phyloP scores from a whole-genome alignment of 2,329 filamentous ascomycete species.

The Colletotrichum sp. region DNA sequence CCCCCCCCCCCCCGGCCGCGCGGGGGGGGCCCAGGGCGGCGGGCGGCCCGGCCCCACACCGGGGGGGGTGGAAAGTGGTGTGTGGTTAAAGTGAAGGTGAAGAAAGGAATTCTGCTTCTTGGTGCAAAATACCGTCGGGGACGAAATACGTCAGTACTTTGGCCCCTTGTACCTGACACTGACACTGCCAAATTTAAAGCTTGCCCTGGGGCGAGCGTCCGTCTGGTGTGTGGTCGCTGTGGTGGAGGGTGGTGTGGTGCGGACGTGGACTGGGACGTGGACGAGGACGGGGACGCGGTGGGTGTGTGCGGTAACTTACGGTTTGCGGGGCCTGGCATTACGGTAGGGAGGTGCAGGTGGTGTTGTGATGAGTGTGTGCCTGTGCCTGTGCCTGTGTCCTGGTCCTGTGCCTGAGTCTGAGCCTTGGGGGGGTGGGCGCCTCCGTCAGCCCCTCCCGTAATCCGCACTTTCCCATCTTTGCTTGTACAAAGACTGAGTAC shows the following conservation, averaged over 20 bases:
- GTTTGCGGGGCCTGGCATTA: background rate
- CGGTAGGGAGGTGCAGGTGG: background rate
- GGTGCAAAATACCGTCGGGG: background rate
- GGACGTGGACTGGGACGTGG: background rate
- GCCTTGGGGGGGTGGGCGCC: background rate
- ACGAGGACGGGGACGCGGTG: background rate
- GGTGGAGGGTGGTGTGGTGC: background rate
- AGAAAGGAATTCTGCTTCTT: slow-evolving; percentile 12
- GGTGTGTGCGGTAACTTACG: background rate
- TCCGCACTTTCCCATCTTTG: background rate
- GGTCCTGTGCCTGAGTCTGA: background rate
- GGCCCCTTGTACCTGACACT: slow-evolving; percentile 15
- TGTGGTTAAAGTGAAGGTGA: slow-evolving; percentile 13
- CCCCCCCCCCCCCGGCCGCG: too few species aligned
- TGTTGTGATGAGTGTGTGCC: background rate
- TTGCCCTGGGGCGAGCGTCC: slow-evolving; percentile 7
- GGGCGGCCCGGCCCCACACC: too few species aligned
- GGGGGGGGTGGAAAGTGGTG: background rate
- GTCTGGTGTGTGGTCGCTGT: background rate
- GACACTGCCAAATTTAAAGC: slow-evolving; percentile 9
- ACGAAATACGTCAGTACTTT: slow-evolving; percentile 3
- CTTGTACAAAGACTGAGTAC: background rate
- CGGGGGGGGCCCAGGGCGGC: too few species aligned
- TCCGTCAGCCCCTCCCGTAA: slow-evolving; percentile 1
- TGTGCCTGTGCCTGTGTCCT: background rate